Base-by-base conservation (phyloP, 768 basidiomycete species). In the Tylopilus sp. region DNA sequence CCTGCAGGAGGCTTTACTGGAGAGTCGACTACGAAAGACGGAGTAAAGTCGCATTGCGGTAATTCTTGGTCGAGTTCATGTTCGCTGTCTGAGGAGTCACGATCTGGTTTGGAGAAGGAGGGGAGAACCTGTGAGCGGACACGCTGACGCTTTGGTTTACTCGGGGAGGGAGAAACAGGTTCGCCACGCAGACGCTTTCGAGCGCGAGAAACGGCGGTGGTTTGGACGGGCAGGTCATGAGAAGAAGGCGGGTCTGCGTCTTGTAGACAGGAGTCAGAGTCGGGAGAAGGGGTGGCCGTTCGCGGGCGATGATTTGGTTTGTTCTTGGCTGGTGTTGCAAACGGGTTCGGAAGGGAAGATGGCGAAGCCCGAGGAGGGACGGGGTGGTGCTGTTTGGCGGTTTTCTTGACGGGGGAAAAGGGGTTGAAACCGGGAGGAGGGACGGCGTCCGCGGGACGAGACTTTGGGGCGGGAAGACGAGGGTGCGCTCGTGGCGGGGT, bases 121-220 rank as follows among this genome's bases (percentile, higher is more conserved):
- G 77, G 66, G 29, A 61, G 59, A 10, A 68, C 66, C 19, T 77
- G 76, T 6, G 79, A 73, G 33, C 67, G 64, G 47, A 82, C 64
- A 37, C 86, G 86, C 64, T 78, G 78, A 53, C 85, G 80, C 67
- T 90, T 91, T 63, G 82, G 82, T 66, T 89, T 90, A 63, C 78
- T 81, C 4, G 89, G 89, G 17, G 89, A 89, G 4, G 89, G 89
- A 0, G 89, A 91, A 3, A 92, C 88, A 1, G 84, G 84, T 63
- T 92, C 89, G 25, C 89, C 89, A 29, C 89, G 82, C 17, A 92
- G 76, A 50, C 89, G 84, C 66, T 92, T 92, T 33, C 89, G 81
- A 21, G 89, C 89, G 30, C 87, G 79, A 24, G 78, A 78, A 28
- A 90, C 68, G 13, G 86, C 80, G 45, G 65, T 72, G 43, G 62